Evolutionary conservation across 2,329 filamentous ascomycete genomes (phyloP), one percentile per base, ranked within the genome.

Genomic region (Dendryphion nanum): DNA sequence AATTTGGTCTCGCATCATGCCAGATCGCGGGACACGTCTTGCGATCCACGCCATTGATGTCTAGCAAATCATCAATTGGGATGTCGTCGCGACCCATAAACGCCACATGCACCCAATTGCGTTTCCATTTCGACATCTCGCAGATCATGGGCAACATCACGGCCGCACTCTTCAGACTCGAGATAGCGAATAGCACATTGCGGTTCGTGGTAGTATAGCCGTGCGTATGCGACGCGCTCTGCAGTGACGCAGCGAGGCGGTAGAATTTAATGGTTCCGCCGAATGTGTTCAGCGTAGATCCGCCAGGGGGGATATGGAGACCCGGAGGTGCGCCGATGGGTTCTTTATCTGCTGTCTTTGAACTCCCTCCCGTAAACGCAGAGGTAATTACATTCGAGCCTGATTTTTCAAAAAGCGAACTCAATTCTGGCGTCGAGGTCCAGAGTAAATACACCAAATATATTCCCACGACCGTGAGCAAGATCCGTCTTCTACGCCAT

Each of bases 91-190:
- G 77, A 34, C 89, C 85, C 68, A 94, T 77, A 4, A 97, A 67
- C 0, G 80, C 84, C 58, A 95, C 84, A 61, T 97, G 91, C 6
- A 96, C 89, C 45, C 81, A 76, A 55, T 81, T 95, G 41, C 77
- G 73, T 39, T 78, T 74, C 63, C 82, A 76, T 16, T 64, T 64
- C 5, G 82, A 83, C 90, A 96, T 96, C 53, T 87, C 79, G 64
- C 93, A 97, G 5, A 90, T 88, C 58, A 95, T 73, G 1, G 89
- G 89, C 20, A 95, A 70, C 37, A 96, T 63, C 20, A 78, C 77
- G 0, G 86, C 77, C 13, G 82, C 80, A 57, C 87, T 93, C 61
- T 78, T 78, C 35, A 94, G 67, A 44, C 77, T 89, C 0, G 86
- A 83, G 3, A 86, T 82, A 4, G 83, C 84, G 59, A 95, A 95